phyloP scores from a whole-genome alignment of 495 filamentous ascomycete species.

The Xylaria intraflava region DNA sequence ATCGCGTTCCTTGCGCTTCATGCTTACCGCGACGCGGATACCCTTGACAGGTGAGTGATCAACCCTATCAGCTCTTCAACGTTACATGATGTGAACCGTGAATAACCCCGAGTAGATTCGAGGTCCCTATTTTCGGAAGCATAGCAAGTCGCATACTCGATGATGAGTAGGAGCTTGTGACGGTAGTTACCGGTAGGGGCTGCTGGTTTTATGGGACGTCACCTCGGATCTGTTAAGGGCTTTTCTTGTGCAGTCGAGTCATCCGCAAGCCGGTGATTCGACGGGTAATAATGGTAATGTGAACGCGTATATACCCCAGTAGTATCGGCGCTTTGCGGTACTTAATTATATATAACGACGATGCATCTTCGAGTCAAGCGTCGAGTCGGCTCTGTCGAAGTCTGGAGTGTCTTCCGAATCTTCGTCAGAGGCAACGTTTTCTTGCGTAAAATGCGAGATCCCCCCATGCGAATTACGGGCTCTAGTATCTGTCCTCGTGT shows the following conservation, averaged over 20 bases:
- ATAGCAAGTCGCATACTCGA: constrained; percentile 89
- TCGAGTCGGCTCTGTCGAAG: neutral
- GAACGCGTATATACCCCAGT: neutral
- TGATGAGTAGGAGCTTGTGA: constrained; percentile 56
- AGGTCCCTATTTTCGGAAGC: constrained; percentile 80
- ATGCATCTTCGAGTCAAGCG: neutral
- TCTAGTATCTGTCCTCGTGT: neutral
- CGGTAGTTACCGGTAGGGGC: neutral
- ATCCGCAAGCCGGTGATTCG: neutral
- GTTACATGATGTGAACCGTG: neutral
- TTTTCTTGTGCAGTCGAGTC: neutral
- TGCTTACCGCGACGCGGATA: constrained; percentile 86
- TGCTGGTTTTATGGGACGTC: neutral
- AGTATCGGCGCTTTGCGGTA: neutral
- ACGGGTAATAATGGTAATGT: constrained; percentile 1
- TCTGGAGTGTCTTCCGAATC: neutral
- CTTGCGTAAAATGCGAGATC: neutral
- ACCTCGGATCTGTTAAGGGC: neutral
- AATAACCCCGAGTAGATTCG: constrained; percentile 42
- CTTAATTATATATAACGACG: neutral
- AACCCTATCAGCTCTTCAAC: neutral
- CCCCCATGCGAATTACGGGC: neutral
- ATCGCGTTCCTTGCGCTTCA: constrained; percentile 71
- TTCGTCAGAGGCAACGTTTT: neutral
- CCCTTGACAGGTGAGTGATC: constrained; percentile 62